These are phyloP conservation scores for Colletotrichum agaves DNA, from an alignment of 2,329 filamentous ascomycete species.

Conservation along the genomic window DNA sequence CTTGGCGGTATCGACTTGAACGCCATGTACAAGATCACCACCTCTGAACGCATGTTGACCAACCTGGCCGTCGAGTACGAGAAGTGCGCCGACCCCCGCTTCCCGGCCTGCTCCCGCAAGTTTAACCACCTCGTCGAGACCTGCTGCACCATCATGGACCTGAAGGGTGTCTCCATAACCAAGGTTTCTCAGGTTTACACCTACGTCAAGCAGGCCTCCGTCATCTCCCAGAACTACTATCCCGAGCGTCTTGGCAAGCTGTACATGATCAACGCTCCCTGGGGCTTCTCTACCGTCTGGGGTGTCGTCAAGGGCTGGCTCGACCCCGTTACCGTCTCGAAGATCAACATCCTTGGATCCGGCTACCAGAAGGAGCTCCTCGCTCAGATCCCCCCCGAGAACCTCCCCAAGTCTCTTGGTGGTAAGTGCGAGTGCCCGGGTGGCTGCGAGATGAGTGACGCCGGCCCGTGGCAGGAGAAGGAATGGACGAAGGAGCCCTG, in stretches of 20 bases:
- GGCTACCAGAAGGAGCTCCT: conserved; percentile 87
- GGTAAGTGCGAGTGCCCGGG: conserved; percentile 84
- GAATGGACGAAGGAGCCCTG: conserved; percentile 74
- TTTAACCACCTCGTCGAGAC: conserved; percentile 91
- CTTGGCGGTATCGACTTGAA: conserved; percentile 91
- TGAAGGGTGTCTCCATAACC: conserved; percentile 89
- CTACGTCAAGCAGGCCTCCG: conserved; percentile 86
- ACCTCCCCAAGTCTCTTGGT: conserved; percentile 87
- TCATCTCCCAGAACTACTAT: conserved; percentile 98
- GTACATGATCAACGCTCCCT: conserved; percentile 97
- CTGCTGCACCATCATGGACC: conserved; percentile 97
- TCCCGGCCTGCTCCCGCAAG: conserved; percentile 96
- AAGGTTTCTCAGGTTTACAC: conserved; percentile 87
- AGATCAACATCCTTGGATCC: conserved; percentile 90
- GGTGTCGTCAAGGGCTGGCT: conserved; percentile 90
- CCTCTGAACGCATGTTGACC: conserved; percentile 90
- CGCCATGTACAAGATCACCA: conserved; percentile 93
- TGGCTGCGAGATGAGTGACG: conserved; percentile 88
- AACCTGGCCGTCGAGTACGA: conserved; percentile 99
- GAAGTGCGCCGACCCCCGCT: conserved; percentile 89
- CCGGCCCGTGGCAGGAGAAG: conserved; percentile 86
- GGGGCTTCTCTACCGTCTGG: conserved; percentile 92
- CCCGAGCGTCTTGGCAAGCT: conserved; percentile 95
- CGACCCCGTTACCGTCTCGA: conserved; percentile 94
- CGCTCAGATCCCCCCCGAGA: conserved; percentile 86